Conservation (phyloP, 2,329 filamentous ascomycete species). For the Purpureocillium takamizusanense region DNA sequence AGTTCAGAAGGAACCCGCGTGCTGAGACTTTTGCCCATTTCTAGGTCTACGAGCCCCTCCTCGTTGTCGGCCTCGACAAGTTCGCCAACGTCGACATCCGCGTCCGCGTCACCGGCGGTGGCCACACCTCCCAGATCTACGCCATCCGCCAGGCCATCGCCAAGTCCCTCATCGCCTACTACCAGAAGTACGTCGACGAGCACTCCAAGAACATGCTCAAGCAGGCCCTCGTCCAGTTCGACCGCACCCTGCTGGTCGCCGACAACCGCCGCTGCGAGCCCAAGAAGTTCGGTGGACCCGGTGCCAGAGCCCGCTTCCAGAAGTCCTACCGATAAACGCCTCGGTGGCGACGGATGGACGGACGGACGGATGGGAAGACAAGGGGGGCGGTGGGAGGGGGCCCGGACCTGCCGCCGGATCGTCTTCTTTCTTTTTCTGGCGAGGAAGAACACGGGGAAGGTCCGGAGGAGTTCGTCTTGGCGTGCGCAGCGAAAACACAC, state of each 20-base stretch:
- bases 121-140: slow-evolving; percentile 95
- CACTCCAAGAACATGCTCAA: slow-evolving; percentile 99
- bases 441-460: slow-evolving; percentile 6
- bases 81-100: slow-evolving; percentile 96
- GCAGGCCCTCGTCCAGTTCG: slow-evolving; percentile 91
- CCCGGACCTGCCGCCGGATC: too few species aligned
- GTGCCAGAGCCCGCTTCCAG: slow-evolving; percentile 95
- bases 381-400: slow-evolving; percentile 8
- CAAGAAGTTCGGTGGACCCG: slow-evolving; percentile 94
- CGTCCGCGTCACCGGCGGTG: slow-evolving; percentile 91
- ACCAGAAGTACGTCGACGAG: slow-evolving; percentile 99
- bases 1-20: background rate
- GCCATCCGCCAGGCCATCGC: slow-evolving; percentile 98
- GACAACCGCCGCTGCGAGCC: slow-evolving; percentile 99
- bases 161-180: slow-evolving; percentile 74
- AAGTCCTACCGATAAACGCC: slow-evolving; percentile 91
- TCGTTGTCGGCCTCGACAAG: slow-evolving; percentile 96
- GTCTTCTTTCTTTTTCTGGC: too few species aligned
- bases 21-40: background rate
- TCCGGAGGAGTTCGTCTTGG: slow-evolving; percentile 4
- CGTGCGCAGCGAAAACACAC: too few species aligned
- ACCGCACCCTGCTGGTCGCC: slow-evolving; percentile 94
- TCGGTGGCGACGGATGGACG: background rate
- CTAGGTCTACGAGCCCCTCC: slow-evolving; percentile 94
- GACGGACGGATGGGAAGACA: background rate